Conservation (phyloP, 1,284 basidiomycete genomes). For the Ganoderma sinense region DNA sequence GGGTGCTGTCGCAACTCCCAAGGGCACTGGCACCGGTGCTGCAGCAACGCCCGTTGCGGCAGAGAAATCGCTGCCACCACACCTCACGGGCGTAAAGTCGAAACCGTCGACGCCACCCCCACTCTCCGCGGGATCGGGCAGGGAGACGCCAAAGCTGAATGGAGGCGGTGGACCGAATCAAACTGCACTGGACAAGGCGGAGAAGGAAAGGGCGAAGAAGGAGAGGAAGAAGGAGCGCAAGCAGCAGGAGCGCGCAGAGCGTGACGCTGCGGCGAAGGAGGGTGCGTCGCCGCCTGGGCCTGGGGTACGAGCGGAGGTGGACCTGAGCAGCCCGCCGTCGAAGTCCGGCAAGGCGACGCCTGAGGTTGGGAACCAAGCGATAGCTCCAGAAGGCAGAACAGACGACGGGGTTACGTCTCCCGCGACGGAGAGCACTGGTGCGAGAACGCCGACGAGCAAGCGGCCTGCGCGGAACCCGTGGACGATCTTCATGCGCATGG, state of each 20-base stretch:
- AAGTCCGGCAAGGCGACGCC: constrained; percentile 54
- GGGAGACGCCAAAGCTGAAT: constrained; percentile 49
- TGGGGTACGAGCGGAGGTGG: constrained; percentile 29
- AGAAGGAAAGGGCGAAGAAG: constrained; percentile 61
- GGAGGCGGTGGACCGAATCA: constrained; percentile 37
- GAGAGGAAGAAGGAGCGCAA: constrained; percentile 66
- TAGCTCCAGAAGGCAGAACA: constrained; percentile 39
- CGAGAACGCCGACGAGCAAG: constrained; percentile 69
- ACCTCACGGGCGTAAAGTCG: constrained; percentile 37
- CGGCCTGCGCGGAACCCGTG: constrained; percentile 77
- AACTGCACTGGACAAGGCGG: constrained; percentile 45
- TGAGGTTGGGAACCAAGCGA: constrained; percentile 36
- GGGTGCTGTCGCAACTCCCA: constrained; percentile 40
- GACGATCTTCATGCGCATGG: constrained; percentile 85
- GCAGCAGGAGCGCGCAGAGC: constrained; percentile 56
- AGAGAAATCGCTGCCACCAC: constrained; percentile 37
- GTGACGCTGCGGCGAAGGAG: constrained; percentile 45
- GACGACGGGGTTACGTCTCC: constrained; percentile 59
- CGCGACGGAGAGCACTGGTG: constrained; percentile 64
- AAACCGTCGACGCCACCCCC: constrained; percentile 42
- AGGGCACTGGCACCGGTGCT: constrained; percentile 25
- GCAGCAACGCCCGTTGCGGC: constrained; percentile 35
- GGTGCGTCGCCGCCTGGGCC: constrained; percentile 32
- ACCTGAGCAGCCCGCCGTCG: constrained; percentile 32
- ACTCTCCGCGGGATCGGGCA: constrained; percentile 38